These are phyloP conservation scores for Jackrogersella multiformis DNA, from an alignment of 495 filamentous ascomycete genomes.

Conservation along the genomic window DNA sequence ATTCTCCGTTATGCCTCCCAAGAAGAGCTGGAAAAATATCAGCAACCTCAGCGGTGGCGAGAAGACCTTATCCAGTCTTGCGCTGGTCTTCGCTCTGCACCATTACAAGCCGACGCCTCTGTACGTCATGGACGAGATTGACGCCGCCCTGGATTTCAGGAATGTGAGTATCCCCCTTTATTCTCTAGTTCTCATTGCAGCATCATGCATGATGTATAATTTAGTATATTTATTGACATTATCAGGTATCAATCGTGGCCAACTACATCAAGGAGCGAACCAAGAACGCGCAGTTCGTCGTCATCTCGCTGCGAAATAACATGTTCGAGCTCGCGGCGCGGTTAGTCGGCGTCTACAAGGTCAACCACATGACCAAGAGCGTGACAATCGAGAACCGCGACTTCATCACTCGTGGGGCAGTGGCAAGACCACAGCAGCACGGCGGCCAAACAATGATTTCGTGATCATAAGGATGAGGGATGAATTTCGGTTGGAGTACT, in stretches of 20 bases:
- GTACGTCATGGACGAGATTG: slow-evolving; percentile 99
- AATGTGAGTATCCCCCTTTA: slow-evolving; percentile 73
- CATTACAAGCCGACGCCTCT: slow-evolving; percentile 98
- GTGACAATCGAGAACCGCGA: slow-evolving; percentile 94
- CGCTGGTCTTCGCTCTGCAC: slow-evolving; percentile 95
- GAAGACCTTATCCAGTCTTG: slow-evolving; percentile 94
- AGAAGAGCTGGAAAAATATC: slow-evolving; percentile 99
- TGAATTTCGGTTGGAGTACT: background rate
- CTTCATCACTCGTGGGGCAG: slow-evolving; percentile 63
- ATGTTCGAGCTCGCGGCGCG: slow-evolving; percentile 98
- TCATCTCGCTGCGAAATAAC: slow-evolving; percentile 97
- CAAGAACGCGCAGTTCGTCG: slow-evolving; percentile 99
- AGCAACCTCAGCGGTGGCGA: slow-evolving; percentile 93
- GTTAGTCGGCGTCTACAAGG: slow-evolving; percentile 97
- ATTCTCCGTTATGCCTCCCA: slow-evolving; percentile 98
- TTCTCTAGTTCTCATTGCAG: background rate
- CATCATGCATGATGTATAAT: background rate
- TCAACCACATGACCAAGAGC: slow-evolving; percentile 99
- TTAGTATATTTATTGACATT: background rate
- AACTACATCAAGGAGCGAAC: slow-evolving; percentile 99
- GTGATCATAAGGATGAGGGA: slow-evolving; percentile 6
- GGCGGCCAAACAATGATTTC: slow-evolving; percentile 22
- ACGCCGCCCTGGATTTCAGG: slow-evolving; percentile 95
- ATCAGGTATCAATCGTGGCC: slow-evolving; percentile 93
- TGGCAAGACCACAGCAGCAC: slow-evolving; percentile 25